These are phyloP conservation scores for Henckelia pumila DNA, from an alignment of 257 asterid species.

Conservation along the genomic window DNA sequence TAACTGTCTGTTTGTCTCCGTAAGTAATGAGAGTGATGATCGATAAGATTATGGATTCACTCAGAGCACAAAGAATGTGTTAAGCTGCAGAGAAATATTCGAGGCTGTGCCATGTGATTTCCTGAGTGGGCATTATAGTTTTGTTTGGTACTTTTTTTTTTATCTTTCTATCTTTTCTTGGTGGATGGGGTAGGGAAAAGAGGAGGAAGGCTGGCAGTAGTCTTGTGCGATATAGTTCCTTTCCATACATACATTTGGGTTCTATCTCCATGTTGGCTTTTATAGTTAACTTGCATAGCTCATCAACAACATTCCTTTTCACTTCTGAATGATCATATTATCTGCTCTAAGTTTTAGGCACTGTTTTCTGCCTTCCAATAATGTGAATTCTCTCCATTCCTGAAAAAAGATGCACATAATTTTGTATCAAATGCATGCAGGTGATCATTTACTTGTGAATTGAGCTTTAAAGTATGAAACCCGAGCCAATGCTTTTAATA, in stretches of 20 bases:
- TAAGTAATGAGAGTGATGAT: not conserved
- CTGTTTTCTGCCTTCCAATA: not conserved
- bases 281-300: not conserved
- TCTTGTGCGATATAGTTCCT: not conserved
- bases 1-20: not conserved
- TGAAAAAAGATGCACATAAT: not conserved
- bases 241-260: not conserved
- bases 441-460: conserved; percentile 13
- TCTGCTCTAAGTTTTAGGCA: no score
- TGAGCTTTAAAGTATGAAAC: not conserved
- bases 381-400: not conserved
- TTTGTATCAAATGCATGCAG: not conserved
- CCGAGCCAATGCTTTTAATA: not conserved
- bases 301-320: not conserved
- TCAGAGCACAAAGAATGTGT: not conserved
- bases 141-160: not conserved
- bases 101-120: not conserved
- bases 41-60: not conserved
- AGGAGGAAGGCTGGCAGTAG: not conserved
- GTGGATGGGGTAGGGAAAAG: not conserved
- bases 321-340: not conserved
- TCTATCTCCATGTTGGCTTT: not conserved
- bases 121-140: not conserved
- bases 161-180: not conserved
- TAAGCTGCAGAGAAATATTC: not conserved